Base-by-base conservation (phyloP, 2,329 filamentous ascomycete species). In the Pyrenochaeta sp. region DNA sequence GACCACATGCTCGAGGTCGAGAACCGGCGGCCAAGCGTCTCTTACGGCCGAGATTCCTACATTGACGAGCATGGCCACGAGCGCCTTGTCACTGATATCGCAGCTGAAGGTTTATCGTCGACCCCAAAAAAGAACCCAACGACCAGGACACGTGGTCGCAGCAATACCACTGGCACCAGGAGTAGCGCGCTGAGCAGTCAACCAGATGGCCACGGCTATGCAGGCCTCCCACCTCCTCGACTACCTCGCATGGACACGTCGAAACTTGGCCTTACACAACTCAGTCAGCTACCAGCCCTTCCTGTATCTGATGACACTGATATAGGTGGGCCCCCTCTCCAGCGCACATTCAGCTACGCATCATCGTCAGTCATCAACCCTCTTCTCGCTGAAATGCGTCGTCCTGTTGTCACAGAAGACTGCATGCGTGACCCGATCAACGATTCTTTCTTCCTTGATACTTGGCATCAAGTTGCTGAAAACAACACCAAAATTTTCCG, bases 401-500 rank as follows among this genome's bases (percentile, higher is more conserved):
- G 83, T 17, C 91, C 92, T 0, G 79, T 85, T 30, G 85, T 99
- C 21, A 87, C 91, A 58, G 91, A 93, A 65, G 90, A 98, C 72
- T 98, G 94, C 77, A 99, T 99, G 92, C 85, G 84, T 14, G 95
- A 99, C 75, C 95, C 96, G 0, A 78, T 99, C 35, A 88, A 89
- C 52, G 84, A 91, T 48, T 80, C 83, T 1, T 99, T 99, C 76
- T 90, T 91, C 72, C 86, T 95, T 40, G 90, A 96, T 58, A 87
- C 91, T 1, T 99, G 96, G 96, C 88, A 89, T 61, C 84, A 87
- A 15, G 87, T 92, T 47, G 95, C 95, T 0, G 87, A 90, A 59
- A 98, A 98, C 79, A 99, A 99, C 74, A 99, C 95, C 2, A 94
- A 92, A 72, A 85, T 99, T 42, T 99, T 91, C 78, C 90, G 95